These are phyloP conservation scores for Lumnitzera littorea DNA, from an alignment of 345 rosid genomes.

Conservation along the genomic window DNA sequence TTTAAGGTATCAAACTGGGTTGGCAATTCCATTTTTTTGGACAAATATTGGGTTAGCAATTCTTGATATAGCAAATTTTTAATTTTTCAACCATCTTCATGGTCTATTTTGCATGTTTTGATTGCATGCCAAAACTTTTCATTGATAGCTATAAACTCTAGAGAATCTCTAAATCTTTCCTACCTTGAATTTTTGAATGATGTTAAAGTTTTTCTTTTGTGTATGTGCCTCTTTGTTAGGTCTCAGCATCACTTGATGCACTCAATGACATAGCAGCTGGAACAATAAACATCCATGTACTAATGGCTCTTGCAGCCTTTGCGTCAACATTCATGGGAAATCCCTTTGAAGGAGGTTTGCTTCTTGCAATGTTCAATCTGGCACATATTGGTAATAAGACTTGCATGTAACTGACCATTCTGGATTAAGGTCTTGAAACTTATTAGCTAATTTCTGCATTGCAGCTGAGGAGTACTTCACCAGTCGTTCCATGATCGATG, in stretches of 20 bases:
- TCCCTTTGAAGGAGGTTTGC: conserved; percentile 90
- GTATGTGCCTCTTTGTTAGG: conserved; percentile 30
- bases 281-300: conserved; percentile 85
- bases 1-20: too few relatives aligned
- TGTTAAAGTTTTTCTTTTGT: not conserved
- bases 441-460: conserved; percentile 1
- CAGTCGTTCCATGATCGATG: conserved; percentile 87
- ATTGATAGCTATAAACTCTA: not conserved
- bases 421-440: too few relatives aligned
- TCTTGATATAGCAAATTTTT: too few relatives aligned
- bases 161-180: not conserved
- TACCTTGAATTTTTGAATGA: not conserved
- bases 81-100: too few relatives aligned
- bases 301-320: conserved; percentile 96
- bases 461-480: conserved; percentile 99
- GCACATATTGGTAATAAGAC: conserved; percentile 75
- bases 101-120: too few relatives aligned
- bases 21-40: too few relatives aligned
- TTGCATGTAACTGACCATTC: not conserved
- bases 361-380: conserved; percentile 93
- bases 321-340: conserved; percentile 95
- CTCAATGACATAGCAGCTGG: conserved; percentile 84
- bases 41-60: too few relatives aligned
- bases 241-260: conserved; percentile 88
- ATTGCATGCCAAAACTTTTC: too few relatives aligned